Percentiles rank a stretch among this genome's conserved stretches.
phyloP scores from a whole-genome alignment of 2,329 filamentous ascomycete genomes.

The Teratosphaeria gauchensis region DNA sequence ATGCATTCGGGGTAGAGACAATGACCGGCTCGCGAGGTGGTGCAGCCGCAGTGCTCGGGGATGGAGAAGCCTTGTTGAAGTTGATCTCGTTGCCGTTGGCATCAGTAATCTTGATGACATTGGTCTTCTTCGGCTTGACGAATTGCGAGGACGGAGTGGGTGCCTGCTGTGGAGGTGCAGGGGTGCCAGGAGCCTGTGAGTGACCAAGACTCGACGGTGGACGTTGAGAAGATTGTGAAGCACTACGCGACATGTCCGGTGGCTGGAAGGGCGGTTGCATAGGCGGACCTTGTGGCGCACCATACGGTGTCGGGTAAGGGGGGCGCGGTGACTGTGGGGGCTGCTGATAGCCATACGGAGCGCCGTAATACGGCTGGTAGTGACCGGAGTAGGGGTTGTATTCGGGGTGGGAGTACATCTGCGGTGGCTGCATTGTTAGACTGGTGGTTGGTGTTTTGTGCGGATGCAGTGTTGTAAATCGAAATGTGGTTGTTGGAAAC shows the following conservation, averaged over 20 bases:
- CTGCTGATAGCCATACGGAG: constrained; percentile 36
- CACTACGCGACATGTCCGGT: constrained; percentile 67
- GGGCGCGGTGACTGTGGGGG: constrained; percentile 37
- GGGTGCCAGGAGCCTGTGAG: constrained; percentile 32
- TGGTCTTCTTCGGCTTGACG: constrained; percentile 55
- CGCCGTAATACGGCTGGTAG: constrained; percentile 37
- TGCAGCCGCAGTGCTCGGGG: constrained; percentile 45
- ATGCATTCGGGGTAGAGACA: constrained; percentile 66
- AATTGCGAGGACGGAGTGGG: constrained; percentile 35
- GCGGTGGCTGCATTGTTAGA: not conserved
- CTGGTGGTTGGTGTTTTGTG: constrained; percentile 45
- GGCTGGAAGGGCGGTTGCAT: constrained; percentile 50
- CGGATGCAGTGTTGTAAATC: not conserved
- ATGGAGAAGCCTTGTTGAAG: constrained; percentile 52
- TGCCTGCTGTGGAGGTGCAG: constrained; percentile 19
- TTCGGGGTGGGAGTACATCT: constrained; percentile 46
- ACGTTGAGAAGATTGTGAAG: constrained; percentile 64
- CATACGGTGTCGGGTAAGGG: constrained; percentile 40
- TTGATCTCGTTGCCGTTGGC: constrained; percentile 66
- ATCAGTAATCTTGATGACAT: constrained; percentile 76
- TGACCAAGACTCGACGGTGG: constrained; percentile 53
- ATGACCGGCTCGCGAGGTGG: constrained; percentile 50
- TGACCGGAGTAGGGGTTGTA: constrained; percentile 39
- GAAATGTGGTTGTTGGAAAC: not conserved
- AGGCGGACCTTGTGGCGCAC: constrained; percentile 30